Evolutionary conservation across 805 yeast genomes (phyloP).

Genomic region (Millerozyma acaciae): DNA sequence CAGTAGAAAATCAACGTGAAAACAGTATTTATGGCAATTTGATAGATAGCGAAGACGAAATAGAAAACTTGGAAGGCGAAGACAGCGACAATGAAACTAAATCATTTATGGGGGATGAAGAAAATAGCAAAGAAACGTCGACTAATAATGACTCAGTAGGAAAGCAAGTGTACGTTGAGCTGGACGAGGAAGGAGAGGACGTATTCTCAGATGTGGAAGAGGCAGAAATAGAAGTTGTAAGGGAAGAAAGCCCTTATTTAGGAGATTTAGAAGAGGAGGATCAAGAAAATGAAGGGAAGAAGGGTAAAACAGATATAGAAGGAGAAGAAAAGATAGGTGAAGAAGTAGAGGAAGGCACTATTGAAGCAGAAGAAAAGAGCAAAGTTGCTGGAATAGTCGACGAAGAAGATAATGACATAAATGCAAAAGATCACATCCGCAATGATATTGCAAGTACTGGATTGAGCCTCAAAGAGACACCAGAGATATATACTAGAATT

Average conservation of each 20-base stretch:
- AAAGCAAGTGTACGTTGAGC: constrained; percentile 17
- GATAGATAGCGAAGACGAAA: constrained; percentile 22
- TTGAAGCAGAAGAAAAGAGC: constrained; percentile 12
- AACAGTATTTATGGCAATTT: constrained; percentile 6
- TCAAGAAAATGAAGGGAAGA: constrained; percentile 25
- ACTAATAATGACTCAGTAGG: background rate
- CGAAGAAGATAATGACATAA: no score
- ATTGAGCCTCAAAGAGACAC: no score
- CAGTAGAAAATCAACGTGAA: constrained; percentile 1
- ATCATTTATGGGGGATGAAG: constrained; percentile 3
- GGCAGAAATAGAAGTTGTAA: constrained; percentile 9
- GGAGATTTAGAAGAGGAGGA: constrained; percentile 23
- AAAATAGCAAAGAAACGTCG: background rate
- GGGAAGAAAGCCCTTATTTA: constrained; percentile 14
- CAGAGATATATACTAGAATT: no score
- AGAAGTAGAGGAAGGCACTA: constrained; percentile 8
- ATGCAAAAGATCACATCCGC: no score
- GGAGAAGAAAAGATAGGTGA: constrained; percentile 12
- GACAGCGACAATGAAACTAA: background rate
- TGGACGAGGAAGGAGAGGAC: constrained; percentile 11
- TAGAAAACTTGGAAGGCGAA: constrained; percentile 23
- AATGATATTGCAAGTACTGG: no score
- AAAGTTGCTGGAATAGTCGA: no score
- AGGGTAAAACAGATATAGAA: constrained; percentile 22
- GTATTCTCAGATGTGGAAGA: constrained; percentile 8